Base-by-base conservation (phyloP, 257 asterid species). In the Petunia axillaris region DNA sequence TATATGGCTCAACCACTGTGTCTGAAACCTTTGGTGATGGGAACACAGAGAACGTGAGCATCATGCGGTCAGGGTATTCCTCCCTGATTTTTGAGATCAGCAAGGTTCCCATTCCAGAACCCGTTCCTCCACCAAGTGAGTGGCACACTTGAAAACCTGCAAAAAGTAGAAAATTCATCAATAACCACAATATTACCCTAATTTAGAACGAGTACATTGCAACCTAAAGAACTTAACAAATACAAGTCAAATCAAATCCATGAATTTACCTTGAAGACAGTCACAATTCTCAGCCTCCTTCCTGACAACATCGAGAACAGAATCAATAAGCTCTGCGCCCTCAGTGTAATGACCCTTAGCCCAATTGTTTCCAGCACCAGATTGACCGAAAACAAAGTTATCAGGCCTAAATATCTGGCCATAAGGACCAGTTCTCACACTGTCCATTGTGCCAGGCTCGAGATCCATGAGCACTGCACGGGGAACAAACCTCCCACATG, bases 381-480 rank as follows among this genome's bases (percentile, higher is more conserved):
- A 92, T 81, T 92, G 97, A 13, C 95, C 97, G 14, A 92, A 92
- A n/a, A 92, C 92, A 62, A 92, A 92, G 87, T 92, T 90, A 78
- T 90, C 95, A 0, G 97, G 97, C 88, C 97, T 89, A 85, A 92
- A 92, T 81, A 92, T 92, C 93, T 92, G 97, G 9, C 95, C 95
- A 39, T 82, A 92, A 13, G 94, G 97, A 65, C 98, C 94, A 79
- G 97, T 91, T 39, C 98, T 91, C 16, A 93, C 98, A 84, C 96
- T 91, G 88, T 93, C 98, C 98, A 93, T 93, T 55, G 98, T 93
- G 53, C 98, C 98, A 39, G 98, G 98, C 83, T 93, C 98, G 81
- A 93, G 93, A 85, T 93, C 98, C 98, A 93, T 93, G 76, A 93
- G 97, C 86, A 93, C 97, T 8, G 98, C 97, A 79, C 97, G 97